These are phyloP conservation scores for Coemansia sp. DNA, from an alignment of 192 early-diverging fungal genomes.

Conservation along the genomic window DNA sequence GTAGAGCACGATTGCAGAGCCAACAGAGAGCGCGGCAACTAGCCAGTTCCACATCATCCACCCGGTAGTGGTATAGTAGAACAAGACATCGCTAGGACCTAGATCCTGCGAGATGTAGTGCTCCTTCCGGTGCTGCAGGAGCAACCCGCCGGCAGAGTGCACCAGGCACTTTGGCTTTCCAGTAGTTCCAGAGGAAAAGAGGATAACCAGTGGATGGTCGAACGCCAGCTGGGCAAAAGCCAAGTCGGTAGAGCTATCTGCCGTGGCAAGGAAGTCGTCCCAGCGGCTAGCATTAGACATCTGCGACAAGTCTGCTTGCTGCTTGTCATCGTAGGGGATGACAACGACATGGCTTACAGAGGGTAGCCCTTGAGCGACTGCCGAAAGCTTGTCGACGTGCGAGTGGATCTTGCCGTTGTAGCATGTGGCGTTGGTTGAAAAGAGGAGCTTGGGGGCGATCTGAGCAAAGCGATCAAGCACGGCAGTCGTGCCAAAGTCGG, in stretches of 20 bases:
- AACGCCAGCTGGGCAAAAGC: conserved; percentile 85
- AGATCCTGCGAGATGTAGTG: conserved; percentile 85
- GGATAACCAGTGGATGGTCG: conserved; percentile 86
- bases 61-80: conserved; percentile 89
- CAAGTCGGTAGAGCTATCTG: conserved; percentile 45
- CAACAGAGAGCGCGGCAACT: conserved; percentile 72
- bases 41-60: conserved; percentile 99
- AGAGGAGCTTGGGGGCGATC: conserved; percentile 85
- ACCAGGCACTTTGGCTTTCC: conserved; percentile 96
- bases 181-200: conserved; percentile 94
- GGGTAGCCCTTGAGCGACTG: conserved; percentile 67
- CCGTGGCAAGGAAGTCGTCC: conserved; percentile 57
- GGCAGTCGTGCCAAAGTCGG: conserved; percentile 90
- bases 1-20: conserved; percentile 79
- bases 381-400: conserved; percentile 71
- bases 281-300: conserved; percentile 40
- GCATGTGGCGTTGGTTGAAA: conserved; percentile 86
- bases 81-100: conserved; percentile 69
- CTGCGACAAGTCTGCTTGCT: conserved; percentile 21
- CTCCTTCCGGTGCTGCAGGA: conserved; percentile 94
- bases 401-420: conserved; percentile 88
- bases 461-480: conserved; percentile 93
- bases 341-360: conserved; percentile 75
- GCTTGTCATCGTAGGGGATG: conserved; percentile 64
- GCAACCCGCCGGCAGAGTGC: conserved; percentile 84